Percentiles rank a stretch among this genome's conserved stretches.
phyloP scores from a whole-genome alignment of 495 filamentous ascomycete species.

The Penicillium dipodomyicola region DNA sequence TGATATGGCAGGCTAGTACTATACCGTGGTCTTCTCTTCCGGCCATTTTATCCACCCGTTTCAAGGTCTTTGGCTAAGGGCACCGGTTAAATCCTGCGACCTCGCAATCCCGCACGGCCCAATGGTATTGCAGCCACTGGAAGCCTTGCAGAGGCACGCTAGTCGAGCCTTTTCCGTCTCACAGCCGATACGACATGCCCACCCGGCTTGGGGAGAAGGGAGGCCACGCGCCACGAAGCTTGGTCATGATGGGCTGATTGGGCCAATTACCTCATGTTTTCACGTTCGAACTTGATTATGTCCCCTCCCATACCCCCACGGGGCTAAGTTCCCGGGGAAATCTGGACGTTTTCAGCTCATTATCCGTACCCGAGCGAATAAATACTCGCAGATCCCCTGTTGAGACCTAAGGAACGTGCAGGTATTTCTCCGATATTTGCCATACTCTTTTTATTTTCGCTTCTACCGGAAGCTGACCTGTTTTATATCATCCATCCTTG shows the following conservation, averaged over 20 bases:
- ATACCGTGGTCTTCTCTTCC: neutral
- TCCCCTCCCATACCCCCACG: conserved; percentile 8
- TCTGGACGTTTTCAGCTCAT: neutral
- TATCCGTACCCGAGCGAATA: conserved; percentile 10
- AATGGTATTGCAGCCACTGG: neutral
- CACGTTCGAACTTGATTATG: neutral
- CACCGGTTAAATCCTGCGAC: conserved; percentile 7
- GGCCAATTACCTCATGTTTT: neutral
- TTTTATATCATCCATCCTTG: neutral
- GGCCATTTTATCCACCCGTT: neutral
- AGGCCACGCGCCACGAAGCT: conserved; percentile 12
- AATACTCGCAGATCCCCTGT: conserved; percentile 19
- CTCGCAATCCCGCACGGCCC: conserved; percentile 8
- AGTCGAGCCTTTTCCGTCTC: conserved; percentile 10
- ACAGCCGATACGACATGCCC: neutral
- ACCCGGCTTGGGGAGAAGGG: neutral
- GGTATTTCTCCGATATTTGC: neutral
- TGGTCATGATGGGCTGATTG: conserved; percentile 7
- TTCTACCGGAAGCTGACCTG: neutral
- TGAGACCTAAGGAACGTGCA: neutral
- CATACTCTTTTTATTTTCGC: neutral
- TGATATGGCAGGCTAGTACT: neutral
- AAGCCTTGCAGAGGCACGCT: conserved; percentile 3
- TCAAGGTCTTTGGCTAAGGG: neutral
- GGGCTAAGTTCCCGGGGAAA: conserved; percentile 17